Conservation (phyloP, 176 grass and related monocot genomes). For the Triticum monococcum region DNA sequence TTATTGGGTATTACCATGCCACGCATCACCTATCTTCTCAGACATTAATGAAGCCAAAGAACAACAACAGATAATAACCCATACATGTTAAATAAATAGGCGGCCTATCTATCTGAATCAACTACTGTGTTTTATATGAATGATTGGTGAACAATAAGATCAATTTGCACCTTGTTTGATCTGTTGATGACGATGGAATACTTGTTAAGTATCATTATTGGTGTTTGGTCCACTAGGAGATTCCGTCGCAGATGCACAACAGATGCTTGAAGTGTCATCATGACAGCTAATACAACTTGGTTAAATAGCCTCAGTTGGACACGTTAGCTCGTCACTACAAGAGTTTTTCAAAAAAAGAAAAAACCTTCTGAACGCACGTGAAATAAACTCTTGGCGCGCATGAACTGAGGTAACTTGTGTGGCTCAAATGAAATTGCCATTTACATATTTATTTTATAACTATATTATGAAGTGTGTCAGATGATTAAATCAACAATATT, state of each 20-base stretch:
- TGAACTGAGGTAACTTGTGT: background rate
- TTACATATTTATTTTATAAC: background rate
- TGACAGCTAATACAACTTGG: background rate
- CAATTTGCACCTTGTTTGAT: background rate
- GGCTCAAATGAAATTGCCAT: background rate
- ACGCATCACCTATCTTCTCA: background rate
- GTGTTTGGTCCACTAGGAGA: constrained; percentile 16
- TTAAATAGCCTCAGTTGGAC: background rate
- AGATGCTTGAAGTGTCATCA: background rate
- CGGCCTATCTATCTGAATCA: background rate
- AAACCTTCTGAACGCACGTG: background rate
- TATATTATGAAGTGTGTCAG: background rate
- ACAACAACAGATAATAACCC: background rate
- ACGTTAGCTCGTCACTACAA: background rate
- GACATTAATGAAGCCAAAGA: background rate
- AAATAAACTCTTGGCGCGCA: background rate
- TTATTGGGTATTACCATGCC: background rate
- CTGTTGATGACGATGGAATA: background rate
- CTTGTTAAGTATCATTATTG: constrained; percentile 12
- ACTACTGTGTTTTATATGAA: background rate
- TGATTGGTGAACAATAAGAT: background rate
- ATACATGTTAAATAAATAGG: background rate
- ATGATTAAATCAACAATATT: background rate
- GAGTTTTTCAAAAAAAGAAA: background rate
- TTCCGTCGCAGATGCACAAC: background rate